These are phyloP conservation scores for Blastocystis sp. DNA, from an alignment of 352 stramenopile genomes.

Conservation along the genomic window DNA sequence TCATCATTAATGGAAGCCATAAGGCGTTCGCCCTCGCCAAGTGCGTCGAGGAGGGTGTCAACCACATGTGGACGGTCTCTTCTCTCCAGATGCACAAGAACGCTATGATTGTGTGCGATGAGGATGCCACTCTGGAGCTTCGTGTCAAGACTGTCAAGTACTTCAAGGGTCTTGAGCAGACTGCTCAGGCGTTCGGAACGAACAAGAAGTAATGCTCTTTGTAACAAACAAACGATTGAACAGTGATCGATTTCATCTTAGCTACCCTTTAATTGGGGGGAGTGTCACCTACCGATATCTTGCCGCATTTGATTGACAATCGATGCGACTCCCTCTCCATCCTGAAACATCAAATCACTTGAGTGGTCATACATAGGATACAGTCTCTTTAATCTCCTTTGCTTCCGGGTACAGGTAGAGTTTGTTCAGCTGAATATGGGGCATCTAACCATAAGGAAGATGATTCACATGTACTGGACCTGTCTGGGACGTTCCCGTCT, in stretches of 20 bases:
- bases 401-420: neutral
- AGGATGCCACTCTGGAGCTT: constrained; percentile 75
- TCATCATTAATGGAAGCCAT: constrained; percentile 73
- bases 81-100: constrained; percentile 73
- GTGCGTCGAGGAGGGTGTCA: constrained; percentile 75
- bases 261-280: neutral
- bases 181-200: constrained; percentile 34
- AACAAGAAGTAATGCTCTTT: constrained; percentile 23
- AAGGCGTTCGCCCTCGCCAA: constrained; percentile 76
- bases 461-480: neutral
- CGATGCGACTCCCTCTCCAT: neutral
- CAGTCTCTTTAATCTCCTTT: neutral
- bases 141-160: constrained; percentile 79
- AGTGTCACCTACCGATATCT: neutral
- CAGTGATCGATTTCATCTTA: neutral
- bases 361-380: neutral
- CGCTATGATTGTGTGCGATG: constrained; percentile 74
- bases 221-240: neutral
- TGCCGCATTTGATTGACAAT: neutral
- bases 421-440: neutral
- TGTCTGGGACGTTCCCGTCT: neutral
- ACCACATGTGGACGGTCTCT: constrained; percentile 79
- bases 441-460: neutral
- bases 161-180: constrained; percentile 72
- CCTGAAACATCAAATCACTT: neutral